Evolutionary conservation across 495 filamentous ascomycete species (phyloP).

Genomic region (Annulohypoxylon stygium): DNA sequence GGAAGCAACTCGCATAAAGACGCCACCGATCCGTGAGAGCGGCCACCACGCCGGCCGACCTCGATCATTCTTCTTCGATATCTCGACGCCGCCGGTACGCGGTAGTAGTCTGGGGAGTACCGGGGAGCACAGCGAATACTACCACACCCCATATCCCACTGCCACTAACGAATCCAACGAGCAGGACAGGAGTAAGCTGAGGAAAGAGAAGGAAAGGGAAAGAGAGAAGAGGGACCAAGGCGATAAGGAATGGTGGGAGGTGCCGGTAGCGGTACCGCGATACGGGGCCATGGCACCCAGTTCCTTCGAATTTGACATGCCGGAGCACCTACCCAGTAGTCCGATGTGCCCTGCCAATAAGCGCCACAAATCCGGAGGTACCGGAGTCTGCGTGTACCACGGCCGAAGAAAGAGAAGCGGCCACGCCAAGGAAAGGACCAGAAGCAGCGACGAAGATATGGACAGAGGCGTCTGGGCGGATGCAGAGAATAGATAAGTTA

Average conservation of each 20-base stretch:
- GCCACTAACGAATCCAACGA: slow-evolving; percentile 19
- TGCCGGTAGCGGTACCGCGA: slow-evolving; percentile 34
- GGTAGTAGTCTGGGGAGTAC: slow-evolving; percentile 1
- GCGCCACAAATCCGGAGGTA: slow-evolving; percentile 65
- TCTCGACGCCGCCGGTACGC: slow-evolving; percentile 40
- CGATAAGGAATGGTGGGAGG: slow-evolving; percentile 53
- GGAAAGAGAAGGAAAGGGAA: slow-evolving; percentile 19
- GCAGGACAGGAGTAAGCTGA: slow-evolving; percentile 33
- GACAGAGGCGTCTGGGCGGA: slow-evolving; percentile 18
- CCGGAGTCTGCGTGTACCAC: slow-evolving; percentile 66
- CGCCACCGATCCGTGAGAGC: slow-evolving; percentile 59
- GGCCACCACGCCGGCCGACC: slow-evolving; percentile 42
- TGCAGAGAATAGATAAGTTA: neutral
- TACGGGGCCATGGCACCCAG: slow-evolving; percentile 20
- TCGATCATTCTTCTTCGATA: slow-evolving; percentile 65
- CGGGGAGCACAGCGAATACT: neutral
- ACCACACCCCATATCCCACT: neutral
- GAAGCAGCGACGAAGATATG: slow-evolving; percentile 7
- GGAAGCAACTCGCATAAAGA: slow-evolving; percentile 63
- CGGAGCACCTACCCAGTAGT: slow-evolving; percentile 74
- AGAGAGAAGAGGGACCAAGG: slow-evolving; percentile 20
- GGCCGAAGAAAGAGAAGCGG: slow-evolving; percentile 45
- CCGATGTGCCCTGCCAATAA: slow-evolving; percentile 73
- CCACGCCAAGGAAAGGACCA: neutral
- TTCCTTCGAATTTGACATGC: slow-evolving; percentile 66